Conservation (phyloP, 208 protist genomes). For the Endotrypanum monterogeii region DNA sequence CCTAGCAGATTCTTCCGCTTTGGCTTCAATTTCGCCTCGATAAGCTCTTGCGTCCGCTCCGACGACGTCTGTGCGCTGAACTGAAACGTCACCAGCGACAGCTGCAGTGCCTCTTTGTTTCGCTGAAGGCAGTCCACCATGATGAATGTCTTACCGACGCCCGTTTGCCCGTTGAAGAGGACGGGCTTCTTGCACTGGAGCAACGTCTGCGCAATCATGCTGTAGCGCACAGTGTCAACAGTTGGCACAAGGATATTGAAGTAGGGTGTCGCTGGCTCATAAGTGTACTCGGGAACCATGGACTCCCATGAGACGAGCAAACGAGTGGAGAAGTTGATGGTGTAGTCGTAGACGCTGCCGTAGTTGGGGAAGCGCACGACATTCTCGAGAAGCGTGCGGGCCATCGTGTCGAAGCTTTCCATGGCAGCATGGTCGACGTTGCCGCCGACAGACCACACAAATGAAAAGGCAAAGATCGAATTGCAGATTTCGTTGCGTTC, state of each 20-base stretch:
- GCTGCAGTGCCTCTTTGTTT: slow-evolving; percentile 78
- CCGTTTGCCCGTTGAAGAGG: slow-evolving; percentile 96
- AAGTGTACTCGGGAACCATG: slow-evolving; percentile 82
- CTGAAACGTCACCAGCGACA: slow-evolving; percentile 89
- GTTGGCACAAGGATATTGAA: slow-evolving; percentile 98
- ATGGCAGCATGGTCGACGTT: slow-evolving; percentile 89
- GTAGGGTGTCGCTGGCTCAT: slow-evolving; percentile 88
- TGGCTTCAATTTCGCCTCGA: slow-evolving; percentile 97
- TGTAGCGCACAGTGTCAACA: slow-evolving; percentile 96
- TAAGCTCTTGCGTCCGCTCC: slow-evolving; percentile 95
- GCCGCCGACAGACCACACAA: slow-evolving; percentile 96
- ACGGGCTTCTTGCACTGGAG: slow-evolving; percentile 87
- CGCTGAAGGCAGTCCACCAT: slow-evolving; percentile 82
- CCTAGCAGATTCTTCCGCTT: slow-evolving; percentile 96
- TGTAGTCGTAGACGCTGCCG: slow-evolving; percentile 95
- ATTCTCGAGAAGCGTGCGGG: slow-evolving; percentile 81
- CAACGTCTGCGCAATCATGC: slow-evolving; percentile 90
- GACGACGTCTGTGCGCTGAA: slow-evolving; percentile 97
- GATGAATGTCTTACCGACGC: slow-evolving; percentile 96
- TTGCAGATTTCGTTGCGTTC: slow-evolving; percentile 91
- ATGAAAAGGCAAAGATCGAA: slow-evolving; percentile 93
- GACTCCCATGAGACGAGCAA: slow-evolving; percentile 87
- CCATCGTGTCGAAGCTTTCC: slow-evolving; percentile 93
- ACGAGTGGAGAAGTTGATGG: slow-evolving; percentile 83
- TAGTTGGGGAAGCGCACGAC: slow-evolving; percentile 85